Evolutionary conservation across 495 filamentous ascomycete species (phyloP).

Genomic region (Pyrenopolyporus hunteri): DNA sequence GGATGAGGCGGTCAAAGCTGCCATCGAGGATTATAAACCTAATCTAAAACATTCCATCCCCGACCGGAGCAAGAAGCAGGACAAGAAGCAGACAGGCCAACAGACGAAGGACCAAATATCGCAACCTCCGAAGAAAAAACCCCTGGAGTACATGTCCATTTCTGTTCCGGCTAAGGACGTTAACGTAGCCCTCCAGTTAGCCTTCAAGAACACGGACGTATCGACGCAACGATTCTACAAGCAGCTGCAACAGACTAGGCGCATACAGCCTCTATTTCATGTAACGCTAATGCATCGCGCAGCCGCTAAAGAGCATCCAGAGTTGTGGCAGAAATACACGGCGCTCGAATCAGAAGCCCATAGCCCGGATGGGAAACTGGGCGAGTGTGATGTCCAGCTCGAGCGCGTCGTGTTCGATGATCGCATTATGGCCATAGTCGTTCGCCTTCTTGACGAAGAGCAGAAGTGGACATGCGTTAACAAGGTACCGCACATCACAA

Average conservation of each 20-base stretch:
- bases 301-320: slow-evolving; percentile 58
- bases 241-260: slow-evolving; percentile 71
- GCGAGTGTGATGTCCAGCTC: slow-evolving; percentile 56
- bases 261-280: slow-evolving; percentile 87
- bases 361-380: slow-evolving; percentile 47
- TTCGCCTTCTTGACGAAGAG: slow-evolving; percentile 63
- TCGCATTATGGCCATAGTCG: slow-evolving; percentile 86
- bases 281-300: slow-evolving; percentile 90
- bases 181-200: slow-evolving; percentile 64
- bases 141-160: slow-evolving; percentile 84
- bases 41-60: slow-evolving; percentile 73
- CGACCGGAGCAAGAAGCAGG: slow-evolving; percentile 50
- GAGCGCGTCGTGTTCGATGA: slow-evolving; percentile 77
- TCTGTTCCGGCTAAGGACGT: slow-evolving; percentile 65
- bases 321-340: slow-evolving; percentile 73
- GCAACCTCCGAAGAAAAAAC: slow-evolving; percentile 53
- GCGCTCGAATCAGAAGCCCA: slow-evolving; percentile 53
- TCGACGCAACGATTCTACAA: slow-evolving; percentile 70
- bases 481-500: slow-evolving; percentile 81
- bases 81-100: slow-evolving; percentile 48
- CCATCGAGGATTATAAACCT: slow-evolving; percentile 80
- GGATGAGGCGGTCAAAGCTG: slow-evolving; percentile 77
- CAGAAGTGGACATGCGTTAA: slow-evolving; percentile 73
- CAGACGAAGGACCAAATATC: slow-evolving; percentile 43
- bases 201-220: slow-evolving; percentile 62